A percentile compares a stretch with the other conserved stretches of the same genome.
These are phyloP conservation scores for Amylocystis lapponica DNA, from an alignment of 768 basidiomycete genomes.

Conservation along the genomic window DNA sequence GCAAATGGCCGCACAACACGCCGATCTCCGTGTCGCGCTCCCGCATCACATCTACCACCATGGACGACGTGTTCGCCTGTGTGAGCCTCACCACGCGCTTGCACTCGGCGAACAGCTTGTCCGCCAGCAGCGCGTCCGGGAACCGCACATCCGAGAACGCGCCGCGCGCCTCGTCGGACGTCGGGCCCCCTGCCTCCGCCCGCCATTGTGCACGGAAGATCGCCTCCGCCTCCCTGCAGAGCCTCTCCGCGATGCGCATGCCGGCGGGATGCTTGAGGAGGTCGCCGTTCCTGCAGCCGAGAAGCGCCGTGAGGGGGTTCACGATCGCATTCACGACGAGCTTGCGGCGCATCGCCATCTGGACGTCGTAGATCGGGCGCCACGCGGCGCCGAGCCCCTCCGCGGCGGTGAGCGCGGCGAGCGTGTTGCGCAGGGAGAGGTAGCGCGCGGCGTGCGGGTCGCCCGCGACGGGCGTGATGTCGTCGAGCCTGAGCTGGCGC, in stretches of 20 bases:
- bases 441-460: slow-evolving; percentile 40
- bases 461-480: slow-evolving; percentile 37
- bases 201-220: slow-evolving; percentile 53
- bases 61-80: slow-evolving; percentile 69
- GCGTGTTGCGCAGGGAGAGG: slow-evolving; percentile 58
- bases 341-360: slow-evolving; percentile 70
- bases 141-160: slow-evolving; percentile 28
- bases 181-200: slow-evolving; percentile 11
- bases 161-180: slow-evolving; percentile 17
- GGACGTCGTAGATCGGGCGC: slow-evolving; percentile 59
- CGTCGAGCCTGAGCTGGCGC: slow-evolving; percentile 42
- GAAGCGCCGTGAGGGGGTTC: slow-evolving; percentile 80
- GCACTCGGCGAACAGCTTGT: slow-evolving; percentile 50
- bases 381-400: slow-evolving; percentile 55
- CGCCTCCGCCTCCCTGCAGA: slow-evolving; percentile 69
- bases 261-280: slow-evolving; percentile 46
- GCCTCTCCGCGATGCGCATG: slow-evolving; percentile 36
- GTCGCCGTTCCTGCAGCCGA: slow-evolving; percentile 77
- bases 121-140: slow-evolving; percentile 39
- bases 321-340: slow-evolving; percentile 77
- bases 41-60: slow-evolving; percentile 62
- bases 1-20: slow-evolving; percentile 78
- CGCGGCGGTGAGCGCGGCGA: slow-evolving; percentile 55
- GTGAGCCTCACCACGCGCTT: slow-evolving; percentile 53
- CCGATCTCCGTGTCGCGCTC: slow-evolving; percentile 72